Evolutionary conservation across 257 asterid species (phyloP).

Genomic region (Rubia yunnanensis): DNA sequence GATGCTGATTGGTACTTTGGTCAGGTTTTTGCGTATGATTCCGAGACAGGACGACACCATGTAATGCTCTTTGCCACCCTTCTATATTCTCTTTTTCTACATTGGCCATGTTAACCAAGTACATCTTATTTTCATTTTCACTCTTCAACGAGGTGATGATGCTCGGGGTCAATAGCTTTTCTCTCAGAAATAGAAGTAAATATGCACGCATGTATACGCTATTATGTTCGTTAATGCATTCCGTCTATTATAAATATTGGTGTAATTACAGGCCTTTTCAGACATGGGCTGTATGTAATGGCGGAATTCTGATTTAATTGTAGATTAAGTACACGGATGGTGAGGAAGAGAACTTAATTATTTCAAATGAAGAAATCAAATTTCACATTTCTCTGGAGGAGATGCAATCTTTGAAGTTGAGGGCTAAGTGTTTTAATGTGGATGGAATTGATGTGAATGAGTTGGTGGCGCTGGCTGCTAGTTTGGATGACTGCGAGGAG

Average conservation of each 20-base stretch:
- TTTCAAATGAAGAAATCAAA: slow-evolving; percentile 66
- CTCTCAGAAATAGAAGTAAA: neutral
- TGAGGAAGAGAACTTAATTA: slow-evolving; percentile 59
- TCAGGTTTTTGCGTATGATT: slow-evolving; percentile 38
- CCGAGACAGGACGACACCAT: slow-evolving; percentile 56
- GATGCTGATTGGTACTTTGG: slow-evolving; percentile 91
- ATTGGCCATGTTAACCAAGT: neutral
- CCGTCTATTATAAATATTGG: neutral
- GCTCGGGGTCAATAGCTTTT: neutral
- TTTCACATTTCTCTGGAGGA: slow-evolving; percentile 60
- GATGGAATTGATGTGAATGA: slow-evolving; percentile 72
- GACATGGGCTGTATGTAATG: slow-evolving; percentile 5
- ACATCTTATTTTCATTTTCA: neutral
- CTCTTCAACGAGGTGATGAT: neutral
- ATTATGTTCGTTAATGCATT: too few relatives aligned
- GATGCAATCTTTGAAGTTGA: slow-evolving; percentile 53
- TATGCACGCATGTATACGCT: neutral
- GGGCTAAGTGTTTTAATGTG: slow-evolving; percentile 41
- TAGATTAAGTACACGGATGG: slow-evolving; percentile 84
- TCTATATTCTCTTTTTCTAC: slow-evolving; percentile 7
- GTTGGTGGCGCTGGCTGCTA: slow-evolving; percentile 84
- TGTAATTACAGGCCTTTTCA: neutral
- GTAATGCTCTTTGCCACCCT: slow-evolving; percentile 34
- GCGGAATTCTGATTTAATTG: slow-evolving; percentile 20
- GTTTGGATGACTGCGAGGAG: slow-evolving; percentile 66